A percentile compares a stretch with the other conserved stretches of the same genome.
Conservation (phyloP, 306 rosid genomes). For the Sicyos baderoa region DNA sequence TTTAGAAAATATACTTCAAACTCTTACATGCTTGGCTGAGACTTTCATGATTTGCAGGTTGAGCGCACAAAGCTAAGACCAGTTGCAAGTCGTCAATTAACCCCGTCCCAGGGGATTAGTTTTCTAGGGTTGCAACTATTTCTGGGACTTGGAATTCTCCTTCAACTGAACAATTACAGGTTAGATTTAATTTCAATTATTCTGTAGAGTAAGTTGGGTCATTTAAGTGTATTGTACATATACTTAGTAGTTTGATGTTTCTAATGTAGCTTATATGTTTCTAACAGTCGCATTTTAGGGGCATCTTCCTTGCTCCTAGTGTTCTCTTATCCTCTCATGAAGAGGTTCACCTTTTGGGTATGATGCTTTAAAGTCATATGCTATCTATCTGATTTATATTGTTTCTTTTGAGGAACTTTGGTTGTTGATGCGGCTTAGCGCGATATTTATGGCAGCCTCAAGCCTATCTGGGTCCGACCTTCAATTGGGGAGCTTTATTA, state of each 20-base stretch:
- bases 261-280: conserved; percentile 19
- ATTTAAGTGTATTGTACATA: neutral
- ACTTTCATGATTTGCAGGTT: conserved; percentile 46
- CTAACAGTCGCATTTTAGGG: conserved; percentile 65
- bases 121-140: conserved; percentile 83
- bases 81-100: conserved; percentile 76
- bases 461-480: conserved; percentile 82
- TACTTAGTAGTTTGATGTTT: conserved; percentile 6
- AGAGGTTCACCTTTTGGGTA: conserved; percentile 93
- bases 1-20: neutral
- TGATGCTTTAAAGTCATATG: neutral
- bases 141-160: conserved; percentile 85
- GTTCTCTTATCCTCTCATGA: conserved; percentile 91
- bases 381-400: neutral
- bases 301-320: conserved; percentile 85
- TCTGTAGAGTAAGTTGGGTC: neutral
- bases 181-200: conserved; percentile 24
- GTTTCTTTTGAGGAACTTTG: neutral
- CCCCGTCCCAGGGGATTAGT: conserved; percentile 76
- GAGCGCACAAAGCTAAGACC: conserved; percentile 87
- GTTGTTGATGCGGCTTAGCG: neutral
- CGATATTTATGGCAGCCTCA: conserved; percentile 58
- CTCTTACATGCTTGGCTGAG: conserved; percentile 19
- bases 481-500: conserved; percentile 90
- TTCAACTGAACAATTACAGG: conserved; percentile 79